These are phyloP conservation scores for Aurantiochytrium sp. DNA, from an alignment of 108 stramenopile genomes.

Conservation along the genomic window DNA sequence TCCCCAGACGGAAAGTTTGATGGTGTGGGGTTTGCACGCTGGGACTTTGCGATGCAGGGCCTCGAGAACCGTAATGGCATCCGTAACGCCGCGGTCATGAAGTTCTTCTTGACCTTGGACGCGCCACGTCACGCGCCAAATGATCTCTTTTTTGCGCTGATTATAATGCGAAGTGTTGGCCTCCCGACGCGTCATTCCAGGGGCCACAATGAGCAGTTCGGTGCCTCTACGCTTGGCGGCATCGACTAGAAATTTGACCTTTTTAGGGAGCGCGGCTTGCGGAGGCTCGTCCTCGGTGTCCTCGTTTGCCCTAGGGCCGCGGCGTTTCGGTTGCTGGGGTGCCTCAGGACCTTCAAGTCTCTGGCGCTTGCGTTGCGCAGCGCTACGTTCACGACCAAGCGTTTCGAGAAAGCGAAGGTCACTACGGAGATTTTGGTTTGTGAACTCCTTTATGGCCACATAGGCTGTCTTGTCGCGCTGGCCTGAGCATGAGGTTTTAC, in stretches of 20 bases:
- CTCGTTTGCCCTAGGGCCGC: background rate
- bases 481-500: background rate
- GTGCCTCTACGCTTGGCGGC: background rate
- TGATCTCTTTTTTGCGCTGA: background rate
- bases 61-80: background rate
- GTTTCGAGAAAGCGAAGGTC: background rate
- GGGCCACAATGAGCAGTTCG: background rate
- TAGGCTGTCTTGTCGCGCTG: background rate
- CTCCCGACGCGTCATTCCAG: background rate
- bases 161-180: background rate
- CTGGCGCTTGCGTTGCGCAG: background rate
- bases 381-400: background rate
- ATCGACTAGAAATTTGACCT: background rate
- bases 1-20: background rate
- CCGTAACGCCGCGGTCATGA: background rate
- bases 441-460: background rate
- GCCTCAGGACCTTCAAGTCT: background rate
- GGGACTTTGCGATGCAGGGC: background rate
- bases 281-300: background rate
- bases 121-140: background rate
- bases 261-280: background rate
- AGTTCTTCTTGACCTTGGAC: background rate
- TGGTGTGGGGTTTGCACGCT: background rate
- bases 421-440: background rate
- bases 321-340: too few species aligned